These are phyloP conservation scores for Evansstolkia leycettana DNA, from an alignment of 495 filamentous ascomycete genomes.

Conservation along the genomic window DNA sequence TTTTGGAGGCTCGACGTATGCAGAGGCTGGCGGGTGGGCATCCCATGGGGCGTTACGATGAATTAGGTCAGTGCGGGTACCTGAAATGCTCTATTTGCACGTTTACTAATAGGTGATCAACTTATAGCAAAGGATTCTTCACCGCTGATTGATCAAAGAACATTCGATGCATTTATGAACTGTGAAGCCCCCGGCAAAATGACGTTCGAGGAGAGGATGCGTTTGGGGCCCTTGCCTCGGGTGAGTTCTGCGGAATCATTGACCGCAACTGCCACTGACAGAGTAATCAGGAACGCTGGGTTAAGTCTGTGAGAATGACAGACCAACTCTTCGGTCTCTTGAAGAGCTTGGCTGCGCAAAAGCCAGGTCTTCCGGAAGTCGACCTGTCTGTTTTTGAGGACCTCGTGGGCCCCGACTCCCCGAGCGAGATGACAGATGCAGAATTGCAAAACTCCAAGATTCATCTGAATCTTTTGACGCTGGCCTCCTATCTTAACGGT, in stretches of 20 bases:
- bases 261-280: slow-evolving; percentile 1
- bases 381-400: slow-evolving; percentile 19
- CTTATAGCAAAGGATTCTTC: slow-evolving; percentile 19
- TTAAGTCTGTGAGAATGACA: slow-evolving; percentile 22
- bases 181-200: slow-evolving; percentile 27
- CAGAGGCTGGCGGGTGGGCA: slow-evolving; percentile 31
- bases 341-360: slow-evolving; percentile 21
- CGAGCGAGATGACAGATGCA: slow-evolving; percentile 19
- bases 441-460: slow-evolving; percentile 22
- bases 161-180: slow-evolving; percentile 31
- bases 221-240: slow-evolving; percentile 26
- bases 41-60: slow-evolving; percentile 19
- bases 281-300: slow-evolving; percentile 24
- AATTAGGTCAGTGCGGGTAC: slow-evolving; percentile 20
- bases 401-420: slow-evolving; percentile 10
- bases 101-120: background rate
- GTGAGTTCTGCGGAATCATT: slow-evolving; percentile 13
- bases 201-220: slow-evolving; percentile 29
- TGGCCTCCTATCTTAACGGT: slow-evolving; percentile 24
- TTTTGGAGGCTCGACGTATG: slow-evolving; percentile 25
- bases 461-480: slow-evolving; percentile 20
- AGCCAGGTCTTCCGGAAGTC: slow-evolving; percentile 14
- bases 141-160: slow-evolving; percentile 18
- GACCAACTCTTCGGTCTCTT: slow-evolving; percentile 24
- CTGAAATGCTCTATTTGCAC: background rate